phyloP scores from a whole-genome alignment of 371 early-diverging fungal species.

The Rhizopus sp. region DNA sequence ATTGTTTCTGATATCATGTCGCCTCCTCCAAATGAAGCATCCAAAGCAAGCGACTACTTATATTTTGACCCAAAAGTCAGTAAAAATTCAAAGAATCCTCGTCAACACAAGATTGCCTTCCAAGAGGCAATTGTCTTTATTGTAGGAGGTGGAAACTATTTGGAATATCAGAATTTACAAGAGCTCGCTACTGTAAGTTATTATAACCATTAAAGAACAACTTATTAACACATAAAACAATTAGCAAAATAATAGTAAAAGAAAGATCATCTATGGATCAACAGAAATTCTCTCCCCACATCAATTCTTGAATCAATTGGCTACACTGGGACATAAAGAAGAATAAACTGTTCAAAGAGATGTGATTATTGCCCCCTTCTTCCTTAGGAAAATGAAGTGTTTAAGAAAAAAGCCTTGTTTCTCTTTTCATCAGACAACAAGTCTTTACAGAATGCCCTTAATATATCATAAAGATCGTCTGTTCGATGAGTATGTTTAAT shows the following conservation, averaged over 20 bases:
- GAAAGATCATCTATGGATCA: slow-evolving; percentile 93
- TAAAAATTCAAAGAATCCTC: slow-evolving; percentile 45
- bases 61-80: slow-evolving; percentile 87
- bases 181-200: slow-evolving; percentile 76
- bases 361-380: too few relatives aligned
- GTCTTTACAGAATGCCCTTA: too few relatives aligned
- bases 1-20: slow-evolving; percentile 88
- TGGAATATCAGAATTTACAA: slow-evolving; percentile 94
- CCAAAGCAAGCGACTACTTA: slow-evolving; percentile 79
- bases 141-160: slow-evolving; percentile 95
- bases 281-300: slow-evolving; percentile 92
- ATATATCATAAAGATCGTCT: too few relatives aligned
- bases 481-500: too few relatives aligned
- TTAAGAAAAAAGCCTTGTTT: too few relatives aligned
- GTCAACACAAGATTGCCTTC: slow-evolving; percentile 63
- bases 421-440: too few relatives aligned
- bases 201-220: not conserved
- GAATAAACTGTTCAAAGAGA: slow-evolving; percentile 9
- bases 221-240: slow-evolving; percentile 1
- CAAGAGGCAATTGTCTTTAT: slow-evolving; percentile 95
- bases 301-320: slow-evolving; percentile 84
- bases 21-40: slow-evolving; percentile 51
- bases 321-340: slow-evolving; percentile 55
- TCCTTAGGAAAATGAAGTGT: not conserved
- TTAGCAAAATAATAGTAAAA: slow-evolving; percentile 66